Evolutionary conservation across 2,329 filamentous ascomycete genomes (phyloP), one percentile per base, ranked within the genome.

Genomic region (Paracoccidioides brasiliensis): DNA sequence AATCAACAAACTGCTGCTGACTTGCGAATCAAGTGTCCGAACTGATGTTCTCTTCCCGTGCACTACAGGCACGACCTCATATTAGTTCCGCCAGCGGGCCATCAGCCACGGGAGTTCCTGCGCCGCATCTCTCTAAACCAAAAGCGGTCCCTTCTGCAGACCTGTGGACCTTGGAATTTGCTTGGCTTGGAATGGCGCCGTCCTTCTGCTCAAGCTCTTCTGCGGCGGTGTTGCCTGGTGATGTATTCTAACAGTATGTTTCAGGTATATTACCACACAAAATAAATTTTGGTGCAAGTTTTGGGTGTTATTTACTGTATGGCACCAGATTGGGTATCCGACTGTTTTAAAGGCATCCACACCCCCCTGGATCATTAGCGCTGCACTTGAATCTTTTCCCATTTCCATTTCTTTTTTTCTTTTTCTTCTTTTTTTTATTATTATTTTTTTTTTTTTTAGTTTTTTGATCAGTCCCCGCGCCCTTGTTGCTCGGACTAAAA

Each of bases 91-190:
- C 15, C 40, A 46, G n/a, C 22, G 32, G 12, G 12, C 22, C 10
- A 8, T 46, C 37, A 52, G 49, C 49, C 49, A 52, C 49, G 41
- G 38, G 9, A 52, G 37, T 41, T 52, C 49, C 49, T 51, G 49
- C 49, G 49, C 49, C 49, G 49, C 49, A 40, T n/a, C 32, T 7
- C 37, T 5, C 22, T 4, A 4, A 8, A 35, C 37, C 14, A 30
- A n/a, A 30, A n/a, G 4, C 9, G 45, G 10, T 4, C 32, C 8
- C 4, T 14, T 14, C 22, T 4, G 10, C 22, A 32, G 28, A 32
- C 14, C 28, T 22, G 22, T 22, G 22, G 22, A 22, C 2, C 22
- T 22, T 22, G 22, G 22, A 22, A 22, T 22, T 22, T 22, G 22
- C 22, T 22, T 22, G 22, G 22, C 22, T 22, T 22, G 22, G 22